Percentiles rank a stretch among this genome's conserved stretches.
Evolutionary conservation across 192 early-diverging fungal genomes (phyloP).

Genomic region (Podila horticola): DNA sequence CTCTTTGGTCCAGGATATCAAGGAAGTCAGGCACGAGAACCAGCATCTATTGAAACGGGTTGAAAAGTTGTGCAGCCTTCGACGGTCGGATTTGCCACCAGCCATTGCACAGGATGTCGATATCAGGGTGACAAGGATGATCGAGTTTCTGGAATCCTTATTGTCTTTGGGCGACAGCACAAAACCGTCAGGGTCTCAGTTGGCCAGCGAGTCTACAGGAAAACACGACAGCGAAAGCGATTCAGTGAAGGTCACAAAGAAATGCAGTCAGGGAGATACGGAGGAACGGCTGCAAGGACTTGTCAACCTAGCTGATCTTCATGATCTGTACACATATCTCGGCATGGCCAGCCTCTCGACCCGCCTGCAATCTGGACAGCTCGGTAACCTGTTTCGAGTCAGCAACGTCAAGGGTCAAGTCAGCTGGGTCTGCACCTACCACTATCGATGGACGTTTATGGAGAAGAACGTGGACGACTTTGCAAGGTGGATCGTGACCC

Average conservation of each 20-base stretch:
- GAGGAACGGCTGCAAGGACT: slow-evolving; percentile 12
- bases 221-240: not conserved
- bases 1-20: not conserved
- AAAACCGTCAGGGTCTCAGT: not conserved
- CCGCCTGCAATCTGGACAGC: slow-evolving; percentile 26
- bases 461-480: slow-evolving; percentile 48
- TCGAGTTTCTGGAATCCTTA: slow-evolving; percentile 22
- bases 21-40: not conserved
- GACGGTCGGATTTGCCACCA: slow-evolving; percentile 29
- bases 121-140: slow-evolving; percentile 23
- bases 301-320: slow-evolving; percentile 20
- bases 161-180: not conserved
- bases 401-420: slow-evolving; percentile 35
- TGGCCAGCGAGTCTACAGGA: not conserved
- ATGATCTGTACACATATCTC: slow-evolving; percentile 39
- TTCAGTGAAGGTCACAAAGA: not conserved
- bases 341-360: slow-evolving; percentile 18
- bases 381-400: slow-evolving; percentile 39
- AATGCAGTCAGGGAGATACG: not conserved
- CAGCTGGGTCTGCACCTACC: slow-evolving; percentile 47
- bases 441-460: slow-evolving; percentile 51
- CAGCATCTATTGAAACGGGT: slow-evolving; percentile 5
- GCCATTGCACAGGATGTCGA: slow-evolving; percentile 26
- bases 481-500: slow-evolving; percentile 37
- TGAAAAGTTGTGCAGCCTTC: slow-evolving; percentile 9